Base-by-base conservation (phyloP, 352 stramenopile species). In the Phytopythium delawarense region DNA sequence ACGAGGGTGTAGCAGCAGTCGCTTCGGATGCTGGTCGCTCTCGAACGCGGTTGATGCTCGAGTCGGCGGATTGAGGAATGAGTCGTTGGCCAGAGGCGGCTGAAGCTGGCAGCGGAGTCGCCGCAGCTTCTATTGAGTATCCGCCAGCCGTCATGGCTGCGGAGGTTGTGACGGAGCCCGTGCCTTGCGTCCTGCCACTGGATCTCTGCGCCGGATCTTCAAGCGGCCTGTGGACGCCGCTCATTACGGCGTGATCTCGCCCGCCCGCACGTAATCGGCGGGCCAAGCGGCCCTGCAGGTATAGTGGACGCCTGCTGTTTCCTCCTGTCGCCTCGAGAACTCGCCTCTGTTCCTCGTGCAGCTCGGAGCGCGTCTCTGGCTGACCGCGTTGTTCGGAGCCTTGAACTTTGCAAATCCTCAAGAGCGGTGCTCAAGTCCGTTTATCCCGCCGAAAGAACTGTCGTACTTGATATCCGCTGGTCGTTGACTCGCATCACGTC, bases 21-120 rank as follows among this genome's bases (percentile, higher is more conserved):
- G 20, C 42, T 37, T 21, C 25, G 12, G 25, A n/a, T 44, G 18
- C 32, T 34, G 35, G 35, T 30, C 5, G 35, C 1, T 56, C 25
- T 56, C 16, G 49, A 16, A 13, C 2, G 42, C 39, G 18, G 39
- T 45, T 45, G 39, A 12, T 45, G 34, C 49, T 56, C 23, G 15
- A 48, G 53, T 16, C 13, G 53, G 53, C 11, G 25, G 28, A 46
- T 48, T 46, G 35, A 44, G 53, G 53, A 59, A 59, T 59, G 53
- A 59, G 53, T 2, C 11, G 7, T 7, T n/a, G 25, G 25, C 25
- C 35, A 0, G n/a, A 45, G 20, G 51, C 28, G 18, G 28, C 11
- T 42, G 25, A 1, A 39, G 49, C 48, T 20, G 49, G 20, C 28
- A 37, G 12, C 5, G 49, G 12, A 40, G 28, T 1, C 13, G 13